Conservation (phyloP, 441 rosid genomes). For the Sinapis alba region DNA sequence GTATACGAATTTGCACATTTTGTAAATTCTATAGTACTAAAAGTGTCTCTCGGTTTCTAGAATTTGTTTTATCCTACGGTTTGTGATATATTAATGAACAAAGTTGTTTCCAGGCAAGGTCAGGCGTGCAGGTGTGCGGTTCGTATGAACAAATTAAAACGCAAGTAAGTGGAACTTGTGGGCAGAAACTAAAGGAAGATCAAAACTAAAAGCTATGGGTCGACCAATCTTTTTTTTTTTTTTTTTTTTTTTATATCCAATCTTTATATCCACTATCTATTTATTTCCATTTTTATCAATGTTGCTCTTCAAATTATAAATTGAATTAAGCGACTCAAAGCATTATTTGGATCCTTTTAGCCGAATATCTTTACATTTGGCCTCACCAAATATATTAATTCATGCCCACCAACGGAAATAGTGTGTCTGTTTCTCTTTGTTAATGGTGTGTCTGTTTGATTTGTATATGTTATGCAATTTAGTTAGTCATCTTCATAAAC, state of each 20-base stretch:
- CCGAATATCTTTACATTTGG: conserved; percentile 29
- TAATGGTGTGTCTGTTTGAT: conserved; percentile 5
- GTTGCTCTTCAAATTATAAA: conserved; percentile 17
- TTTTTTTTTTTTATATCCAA: no score
- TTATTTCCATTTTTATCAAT: conserved; percentile 9
- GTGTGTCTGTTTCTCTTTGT: conserved; percentile 4
- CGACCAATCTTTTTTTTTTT: conserved; percentile 37
- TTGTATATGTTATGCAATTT: neutral
- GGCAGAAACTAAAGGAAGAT: conserved; percentile 22
- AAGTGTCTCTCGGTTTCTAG: neutral
- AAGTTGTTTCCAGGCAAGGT: neutral
- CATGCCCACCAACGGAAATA: conserved; percentile 12
- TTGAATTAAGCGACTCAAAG: neutral
- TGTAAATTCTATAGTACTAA: neutral
- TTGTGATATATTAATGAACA: neutral
- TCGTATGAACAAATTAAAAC: conserved; percentile 21
- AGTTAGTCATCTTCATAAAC: neutral
- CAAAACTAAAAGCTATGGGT: conserved; percentile 28
- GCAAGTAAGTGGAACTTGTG: conserved; percentile 26
- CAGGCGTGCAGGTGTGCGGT: conserved; percentile 22
- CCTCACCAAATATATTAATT: conserved; percentile 15
- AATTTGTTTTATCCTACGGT: neutral
- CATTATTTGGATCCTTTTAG: conserved; percentile 21
- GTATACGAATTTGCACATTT: neutral
- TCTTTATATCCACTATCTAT: conserved; percentile 33